Conservation (phyloP, 2,329 filamentous ascomycete genomes). For the Apiospora arundinis region DNA sequence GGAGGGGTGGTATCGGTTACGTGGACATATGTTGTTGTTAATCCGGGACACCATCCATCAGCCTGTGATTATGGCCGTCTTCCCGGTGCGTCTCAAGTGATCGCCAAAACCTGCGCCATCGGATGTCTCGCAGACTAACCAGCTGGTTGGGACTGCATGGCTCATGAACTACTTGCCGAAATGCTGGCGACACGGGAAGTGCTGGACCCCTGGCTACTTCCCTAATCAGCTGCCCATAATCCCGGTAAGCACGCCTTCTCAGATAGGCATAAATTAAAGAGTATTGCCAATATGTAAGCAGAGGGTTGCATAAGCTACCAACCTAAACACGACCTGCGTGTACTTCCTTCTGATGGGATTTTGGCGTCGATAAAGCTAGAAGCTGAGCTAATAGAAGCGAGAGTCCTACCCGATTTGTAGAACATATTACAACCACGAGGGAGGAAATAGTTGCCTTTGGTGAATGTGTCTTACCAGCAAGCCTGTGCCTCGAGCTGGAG, state of each 20-base stretch:
- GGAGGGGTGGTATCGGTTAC: constrained; percentile 6
- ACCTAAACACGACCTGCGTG: not conserved
- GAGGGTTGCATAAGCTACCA: not conserved
- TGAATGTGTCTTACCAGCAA: not conserved
- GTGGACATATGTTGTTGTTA: not conserved
- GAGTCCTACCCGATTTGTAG: not conserved
- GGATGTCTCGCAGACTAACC: constrained; percentile 18
- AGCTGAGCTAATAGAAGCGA: not conserved
- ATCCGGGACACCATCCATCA: not conserved
- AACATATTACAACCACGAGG: not conserved
- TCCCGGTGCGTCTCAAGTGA: constrained; percentile 7
- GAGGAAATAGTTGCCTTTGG: not conserved
- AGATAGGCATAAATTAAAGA: not conserved
- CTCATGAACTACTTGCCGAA: constrained; percentile 6
- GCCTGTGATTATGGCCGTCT: not conserved
- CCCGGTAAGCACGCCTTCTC: constrained; percentile 15
- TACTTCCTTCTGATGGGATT: not conserved
- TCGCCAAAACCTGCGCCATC: constrained; percentile 11
- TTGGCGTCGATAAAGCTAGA: not conserved
- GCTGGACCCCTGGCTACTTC: not conserved
- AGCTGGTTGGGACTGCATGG: constrained; percentile 11
- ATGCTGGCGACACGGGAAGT: constrained; percentile 13
- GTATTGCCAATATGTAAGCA: constrained; percentile 2
- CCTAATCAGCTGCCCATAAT: constrained; percentile 4
- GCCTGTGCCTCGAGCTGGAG: not conserved